Percentiles rank a stretch among this genome's conserved stretches.
These are phyloP conservation scores for Kuraishia ogatae DNA, from an alignment of 805 yeast genomes.

Conservation along the genomic window DNA sequence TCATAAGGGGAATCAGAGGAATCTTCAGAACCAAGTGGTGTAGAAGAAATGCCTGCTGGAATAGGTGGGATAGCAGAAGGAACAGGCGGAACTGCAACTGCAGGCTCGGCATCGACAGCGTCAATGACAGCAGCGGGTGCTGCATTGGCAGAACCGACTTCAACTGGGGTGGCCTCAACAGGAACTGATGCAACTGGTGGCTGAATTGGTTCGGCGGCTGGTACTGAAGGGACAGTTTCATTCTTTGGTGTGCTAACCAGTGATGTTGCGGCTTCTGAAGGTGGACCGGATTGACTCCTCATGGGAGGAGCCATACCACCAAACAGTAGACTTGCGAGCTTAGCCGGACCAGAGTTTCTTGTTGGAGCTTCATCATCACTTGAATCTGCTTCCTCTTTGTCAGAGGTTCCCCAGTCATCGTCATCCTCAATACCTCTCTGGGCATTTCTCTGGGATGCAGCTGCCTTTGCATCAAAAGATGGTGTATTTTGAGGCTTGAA, in stretches of 20 bases:
- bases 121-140: too few species aligned
- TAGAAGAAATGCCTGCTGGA: slow-evolving; percentile 2
- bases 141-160: background rate
- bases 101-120: too few species aligned
- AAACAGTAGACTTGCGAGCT: slow-evolving; percentile 44
- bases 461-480: slow-evolving; percentile 43
- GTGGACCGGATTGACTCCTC: slow-evolving; percentile 1
- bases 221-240: background rate
- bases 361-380: slow-evolving; percentile 39
- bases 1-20: slow-evolving; percentile 1
- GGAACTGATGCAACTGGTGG: background rate
- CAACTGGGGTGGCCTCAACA: background rate
- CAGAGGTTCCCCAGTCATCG: slow-evolving; percentile 23
- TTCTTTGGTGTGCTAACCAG: background rate
- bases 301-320: slow-evolving; percentile 38
- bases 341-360: slow-evolving; percentile 45
- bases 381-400: slow-evolving; percentile 23
- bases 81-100: slow-evolving; percentile 4
- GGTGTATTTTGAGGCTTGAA: slow-evolving; percentile 36
- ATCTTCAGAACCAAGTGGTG: slow-evolving; percentile 6
- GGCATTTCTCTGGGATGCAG: slow-evolving; percentile 64
- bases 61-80: slow-evolving; percentile 3
- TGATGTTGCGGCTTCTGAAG: slow-evolving; percentile 4
- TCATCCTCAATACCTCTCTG: slow-evolving; percentile 48
- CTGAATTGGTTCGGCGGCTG: too few species aligned